phyloP scores from a whole-genome alignment of 1,284 basidiomycete species.

The Microstroma glucosiphilum region DNA sequence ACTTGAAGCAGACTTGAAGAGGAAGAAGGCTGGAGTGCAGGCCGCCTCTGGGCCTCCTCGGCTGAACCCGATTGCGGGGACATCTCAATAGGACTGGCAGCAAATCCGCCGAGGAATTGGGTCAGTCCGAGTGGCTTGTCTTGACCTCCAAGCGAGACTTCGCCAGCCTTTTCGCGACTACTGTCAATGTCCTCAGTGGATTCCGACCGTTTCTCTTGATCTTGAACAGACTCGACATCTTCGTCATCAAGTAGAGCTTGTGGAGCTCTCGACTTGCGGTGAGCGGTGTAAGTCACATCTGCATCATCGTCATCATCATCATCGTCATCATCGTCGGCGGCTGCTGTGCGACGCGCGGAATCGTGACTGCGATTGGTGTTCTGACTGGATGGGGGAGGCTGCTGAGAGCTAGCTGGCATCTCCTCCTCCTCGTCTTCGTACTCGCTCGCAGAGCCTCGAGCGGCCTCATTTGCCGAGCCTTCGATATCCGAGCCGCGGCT shows the following conservation, averaged over 20 bases:
- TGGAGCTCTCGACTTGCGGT: not conserved
- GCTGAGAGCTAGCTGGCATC: not conserved
- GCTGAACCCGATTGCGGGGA: too few species aligned
- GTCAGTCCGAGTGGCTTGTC: too few species aligned
- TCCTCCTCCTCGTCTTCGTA: slow-evolving; percentile 7
- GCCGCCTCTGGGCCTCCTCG: too few species aligned
- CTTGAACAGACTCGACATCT: slow-evolving; percentile 7
- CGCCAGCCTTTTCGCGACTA: too few species aligned
- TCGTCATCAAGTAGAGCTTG: slow-evolving; percentile 18
- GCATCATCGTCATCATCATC: slow-evolving; percentile 27
- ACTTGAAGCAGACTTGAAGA: too few species aligned
- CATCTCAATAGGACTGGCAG: too few species aligned
- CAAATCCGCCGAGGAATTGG: too few species aligned
- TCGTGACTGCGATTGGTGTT: slow-evolving; percentile 15
- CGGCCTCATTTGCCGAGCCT: slow-evolving; percentile 3
- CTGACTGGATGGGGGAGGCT: slow-evolving; percentile 15
- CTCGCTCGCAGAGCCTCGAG: slow-evolving; percentile 12
- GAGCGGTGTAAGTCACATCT: not conserved
- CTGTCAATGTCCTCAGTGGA: too few species aligned
- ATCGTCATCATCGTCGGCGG: slow-evolving; percentile 6
- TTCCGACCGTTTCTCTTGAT: not conserved
- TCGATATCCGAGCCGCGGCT: slow-evolving; percentile 12
- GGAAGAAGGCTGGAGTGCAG: too few species aligned
- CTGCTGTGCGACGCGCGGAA: not conserved
- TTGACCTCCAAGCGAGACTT: too few species aligned